A percentile compares a stretch with the other conserved stretches of the same genome.
Evolutionary conservation across 352 stramenopile genomes (phyloP).

Genomic region (Globisporangium spinosum): DNA sequence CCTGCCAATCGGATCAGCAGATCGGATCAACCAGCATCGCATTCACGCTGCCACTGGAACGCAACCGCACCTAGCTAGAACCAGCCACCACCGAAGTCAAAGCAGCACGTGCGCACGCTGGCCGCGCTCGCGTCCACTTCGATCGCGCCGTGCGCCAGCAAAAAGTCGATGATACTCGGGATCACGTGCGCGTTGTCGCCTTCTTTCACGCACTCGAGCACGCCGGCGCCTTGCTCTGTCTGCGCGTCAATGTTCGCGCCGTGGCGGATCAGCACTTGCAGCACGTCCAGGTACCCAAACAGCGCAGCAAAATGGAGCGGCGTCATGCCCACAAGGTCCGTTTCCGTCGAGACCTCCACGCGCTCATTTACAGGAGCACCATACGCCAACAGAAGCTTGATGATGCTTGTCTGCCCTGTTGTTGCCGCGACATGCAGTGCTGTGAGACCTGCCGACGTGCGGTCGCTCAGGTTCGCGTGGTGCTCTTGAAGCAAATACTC

Average conservation of each 20-base stretch:
- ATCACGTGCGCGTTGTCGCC: constrained; percentile 19
- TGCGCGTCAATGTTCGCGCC: constrained; percentile 20
- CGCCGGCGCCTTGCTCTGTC: constrained; percentile 17
- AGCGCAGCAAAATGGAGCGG: constrained; percentile 21
- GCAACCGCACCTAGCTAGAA: neutral
- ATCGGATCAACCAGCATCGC: neutral
- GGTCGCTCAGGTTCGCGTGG: constrained; percentile 6
- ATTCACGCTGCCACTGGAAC: neutral
- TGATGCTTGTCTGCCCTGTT: constrained; percentile 26
- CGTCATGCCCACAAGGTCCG: constrained; percentile 20
- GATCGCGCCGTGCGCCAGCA: constrained; percentile 16
- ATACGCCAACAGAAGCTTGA: constrained; percentile 27
- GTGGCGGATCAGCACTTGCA: constrained; percentile 16
- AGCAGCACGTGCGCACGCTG: constrained; percentile 16
- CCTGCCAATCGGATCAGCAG: neutral
- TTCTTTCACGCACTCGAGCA: constrained; percentile 21
- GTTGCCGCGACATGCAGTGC: constrained; percentile 27
- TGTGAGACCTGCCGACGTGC: constrained; percentile 19
- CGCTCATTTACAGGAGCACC: constrained; percentile 24
- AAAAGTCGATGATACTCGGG: constrained; percentile 19
- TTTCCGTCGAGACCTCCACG: constrained; percentile 4
- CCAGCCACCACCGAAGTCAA: neutral
- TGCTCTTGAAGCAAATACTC: constrained; percentile 20
- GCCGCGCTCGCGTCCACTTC: constrained; percentile 15
- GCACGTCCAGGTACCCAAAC: constrained; percentile 18